Conservation (phyloP, 1,284 basidiomycete genomes). For the Ceratobasidium sp. region DNA sequence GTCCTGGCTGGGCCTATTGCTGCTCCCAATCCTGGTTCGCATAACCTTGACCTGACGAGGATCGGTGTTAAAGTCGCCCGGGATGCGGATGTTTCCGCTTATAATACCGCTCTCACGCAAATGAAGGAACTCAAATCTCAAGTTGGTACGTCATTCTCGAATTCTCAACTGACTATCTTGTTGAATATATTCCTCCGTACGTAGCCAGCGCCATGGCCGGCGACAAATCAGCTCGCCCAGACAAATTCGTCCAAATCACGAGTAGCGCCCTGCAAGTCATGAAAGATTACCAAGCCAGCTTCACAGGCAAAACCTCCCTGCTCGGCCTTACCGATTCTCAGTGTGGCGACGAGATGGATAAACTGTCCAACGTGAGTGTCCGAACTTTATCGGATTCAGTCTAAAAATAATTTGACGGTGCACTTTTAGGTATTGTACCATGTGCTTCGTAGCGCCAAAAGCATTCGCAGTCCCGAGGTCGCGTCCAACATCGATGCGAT, state of each 20-base stretch:
- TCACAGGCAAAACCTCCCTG: neutral
- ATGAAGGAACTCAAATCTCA: neutral
- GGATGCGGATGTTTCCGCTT: neutral
- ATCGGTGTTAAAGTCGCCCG: neutral
- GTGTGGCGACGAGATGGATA: neutral
- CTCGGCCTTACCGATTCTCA: neutral
- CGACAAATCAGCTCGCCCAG: neutral
- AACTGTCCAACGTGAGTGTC: neutral
- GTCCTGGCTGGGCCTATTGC: neutral
- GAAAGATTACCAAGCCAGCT: neutral
- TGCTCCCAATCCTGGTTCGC: neutral
- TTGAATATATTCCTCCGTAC: neutral
- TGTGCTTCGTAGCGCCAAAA: constrained; percentile 25
- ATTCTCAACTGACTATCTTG: neutral
- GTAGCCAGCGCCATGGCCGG: constrained; percentile 32
- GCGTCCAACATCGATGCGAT: constrained; percentile 3
- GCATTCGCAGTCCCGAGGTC: neutral
- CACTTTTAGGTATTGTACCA: neutral
- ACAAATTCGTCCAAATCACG: neutral
- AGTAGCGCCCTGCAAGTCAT: neutral
- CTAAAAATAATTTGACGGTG: neutral
- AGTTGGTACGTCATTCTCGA: constrained; percentile 4
- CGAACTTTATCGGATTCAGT: neutral
- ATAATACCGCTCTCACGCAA: neutral
- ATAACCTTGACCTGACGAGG: neutral